A percentile compares a stretch with the other conserved stretches of the same genome.
Evolutionary conservation across 192 early-diverging fungal genomes (phyloP).

Genomic region (Kappamyces sp.): DNA sequence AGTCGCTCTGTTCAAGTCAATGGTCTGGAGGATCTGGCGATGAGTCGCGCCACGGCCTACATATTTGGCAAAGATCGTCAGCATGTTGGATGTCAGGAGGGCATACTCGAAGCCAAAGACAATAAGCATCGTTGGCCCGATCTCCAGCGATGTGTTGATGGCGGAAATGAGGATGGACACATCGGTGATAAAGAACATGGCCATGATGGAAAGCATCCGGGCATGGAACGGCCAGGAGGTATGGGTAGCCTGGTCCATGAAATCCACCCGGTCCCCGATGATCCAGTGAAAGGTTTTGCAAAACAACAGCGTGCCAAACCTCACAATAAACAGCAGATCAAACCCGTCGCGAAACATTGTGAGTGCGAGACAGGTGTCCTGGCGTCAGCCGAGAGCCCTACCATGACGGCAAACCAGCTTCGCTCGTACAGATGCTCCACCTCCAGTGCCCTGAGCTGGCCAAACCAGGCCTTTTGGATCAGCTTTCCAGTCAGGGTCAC

Average conservation of each 20-base stretch:
- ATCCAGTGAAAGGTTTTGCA: slow-evolving; percentile 98
- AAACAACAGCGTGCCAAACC: slow-evolving; percentile 84
- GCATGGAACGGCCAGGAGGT: slow-evolving; percentile 63
- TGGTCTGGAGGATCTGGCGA: slow-evolving; percentile 75
- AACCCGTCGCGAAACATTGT: slow-evolving; percentile 96
- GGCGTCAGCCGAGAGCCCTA: no score
- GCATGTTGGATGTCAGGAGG: slow-evolving; percentile 71
- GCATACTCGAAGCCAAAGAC: slow-evolving; percentile 99
- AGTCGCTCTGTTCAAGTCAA: slow-evolving; percentile 66
- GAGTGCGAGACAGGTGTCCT: slow-evolving; percentile 90
- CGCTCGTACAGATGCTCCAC: slow-evolving; percentile 98
- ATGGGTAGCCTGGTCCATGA: slow-evolving; percentile 80
- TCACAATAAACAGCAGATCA: slow-evolving; percentile 73
- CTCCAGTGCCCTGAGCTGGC: slow-evolving; percentile 82
- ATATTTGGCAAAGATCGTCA: slow-evolving; percentile 77
- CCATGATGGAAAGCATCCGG: slow-evolving; percentile 62
- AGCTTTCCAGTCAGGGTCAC: slow-evolving; percentile 73
- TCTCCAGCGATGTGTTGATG: slow-evolving; percentile 50
- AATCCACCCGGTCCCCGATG: slow-evolving; percentile 83
- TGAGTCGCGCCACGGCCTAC: no score
- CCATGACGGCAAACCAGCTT: slow-evolving; percentile 92
- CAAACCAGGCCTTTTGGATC: slow-evolving; percentile 84
- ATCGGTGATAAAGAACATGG: slow-evolving; percentile 65
- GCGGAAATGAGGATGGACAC: slow-evolving; percentile 69
- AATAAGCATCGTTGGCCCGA: slow-evolving; percentile 88